Base-by-base conservation (phyloP, 148 eudicot species). In the Bassia scoparia region DNA sequence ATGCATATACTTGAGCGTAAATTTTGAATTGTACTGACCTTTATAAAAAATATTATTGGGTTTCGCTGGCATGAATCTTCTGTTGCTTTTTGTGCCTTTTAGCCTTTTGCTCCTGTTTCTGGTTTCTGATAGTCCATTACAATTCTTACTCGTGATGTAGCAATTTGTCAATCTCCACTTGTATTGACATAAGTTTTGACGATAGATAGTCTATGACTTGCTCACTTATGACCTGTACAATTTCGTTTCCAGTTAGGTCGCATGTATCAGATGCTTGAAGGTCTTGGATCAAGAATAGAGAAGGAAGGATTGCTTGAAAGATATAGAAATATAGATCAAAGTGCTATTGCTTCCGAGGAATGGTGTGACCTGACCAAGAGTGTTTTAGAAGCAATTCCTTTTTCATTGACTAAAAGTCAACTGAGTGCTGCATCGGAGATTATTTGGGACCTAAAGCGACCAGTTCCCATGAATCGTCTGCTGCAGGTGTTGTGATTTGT, bases 391-490 rank as follows among this genome's bases (percentile, higher is more conserved):
- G 86, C 84, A 77, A 88, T 94, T 81, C 97, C 98, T 58, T 94
- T 87, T 82, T 77, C 89, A 35, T 86, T 91, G 69, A 94, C 97
- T 41, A 62, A 87, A 72, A 91, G 98, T 81, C 98, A 94, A 84
- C 79, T 89, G 67, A 83, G 67, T 66, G 93, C 98, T 60, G 86
- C 74, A 67, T 91, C 93, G 55, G 98, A 94, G 84, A 88, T 94
- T 70, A 88, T 94, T 37, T 94, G 97, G 93, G 97, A 94, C 82
- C 83, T 94, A 23, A 91, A 84, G 85, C 86, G 82, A 58, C 89
- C 92, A 73, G 86, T 89, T 77, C 98, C 98, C 41, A 94, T 94
- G 98, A 91, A 88, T 81, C 84, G 98, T 74, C 87, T 94, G 58
- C 76, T 94, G 71, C 98, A 94, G 97, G 98, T 94, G 61, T 78